Percentiles rank a stretch among this genome's conserved stretches.
Evolutionary conservation across 176 grass and related monocot genomes (phyloP).

Genomic region (Lolium perenne): DNA sequence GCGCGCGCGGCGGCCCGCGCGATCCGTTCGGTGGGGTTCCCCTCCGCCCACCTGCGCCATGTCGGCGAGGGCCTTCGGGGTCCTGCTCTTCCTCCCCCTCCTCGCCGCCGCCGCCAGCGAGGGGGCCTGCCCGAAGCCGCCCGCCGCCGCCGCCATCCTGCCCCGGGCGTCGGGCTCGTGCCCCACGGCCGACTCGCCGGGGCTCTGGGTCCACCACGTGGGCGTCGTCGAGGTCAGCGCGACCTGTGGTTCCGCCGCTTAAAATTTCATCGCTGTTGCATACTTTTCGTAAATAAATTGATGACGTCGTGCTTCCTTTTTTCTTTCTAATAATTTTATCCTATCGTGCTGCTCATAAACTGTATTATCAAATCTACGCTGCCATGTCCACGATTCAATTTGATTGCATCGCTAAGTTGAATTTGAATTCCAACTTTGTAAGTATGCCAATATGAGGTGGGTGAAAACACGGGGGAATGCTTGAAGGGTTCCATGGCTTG

Average conservation of each 20-base stretch:
- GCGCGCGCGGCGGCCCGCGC: not conserved
- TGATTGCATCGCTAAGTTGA: not conserved
- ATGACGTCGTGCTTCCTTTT: not conserved
- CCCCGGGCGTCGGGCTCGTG: conserved; percentile 6
- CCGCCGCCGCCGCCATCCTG: conserved; percentile 31
- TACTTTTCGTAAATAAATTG: not conserved
- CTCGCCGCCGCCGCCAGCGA: conserved; percentile 40
- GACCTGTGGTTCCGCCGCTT: not conserved
- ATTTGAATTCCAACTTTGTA: not conserved
- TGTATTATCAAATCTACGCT: not conserved
- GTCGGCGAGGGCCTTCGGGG: conserved; percentile 29
- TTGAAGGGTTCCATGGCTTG: not conserved
- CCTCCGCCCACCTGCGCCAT: not conserved
- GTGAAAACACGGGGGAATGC: not conserved
- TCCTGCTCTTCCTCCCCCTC: conserved; percentile 36
- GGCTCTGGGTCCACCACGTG: conserved; percentile 7
- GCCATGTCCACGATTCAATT: not conserved
- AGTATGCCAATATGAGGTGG: not conserved
- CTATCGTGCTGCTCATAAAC: not conserved
- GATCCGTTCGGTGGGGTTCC: not conserved
- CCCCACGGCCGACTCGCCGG: not conserved
- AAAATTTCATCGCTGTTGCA: not conserved
- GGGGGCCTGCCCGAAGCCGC: conserved; percentile 36
- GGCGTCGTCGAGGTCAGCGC: conserved; percentile 46
- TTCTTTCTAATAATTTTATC: not conserved